A percentile compares a stretch with the other conserved stretches of the same genome.
Conservation (phyloP, 2,329 filamentous ascomycete genomes). For the Colletotrichum tanaceti region DNA sequence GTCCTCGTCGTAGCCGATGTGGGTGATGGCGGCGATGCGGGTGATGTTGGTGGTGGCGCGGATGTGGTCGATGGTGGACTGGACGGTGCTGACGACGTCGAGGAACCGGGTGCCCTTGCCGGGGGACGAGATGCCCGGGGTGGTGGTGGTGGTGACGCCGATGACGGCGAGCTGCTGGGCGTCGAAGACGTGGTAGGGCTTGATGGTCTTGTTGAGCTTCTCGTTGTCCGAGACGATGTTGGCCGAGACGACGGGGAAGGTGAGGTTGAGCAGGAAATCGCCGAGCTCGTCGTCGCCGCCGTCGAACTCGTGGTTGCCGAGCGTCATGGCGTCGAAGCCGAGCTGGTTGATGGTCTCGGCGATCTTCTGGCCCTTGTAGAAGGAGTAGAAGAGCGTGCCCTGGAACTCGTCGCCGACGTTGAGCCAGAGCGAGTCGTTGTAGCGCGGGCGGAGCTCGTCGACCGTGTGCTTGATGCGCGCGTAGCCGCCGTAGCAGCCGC, state of each 20-base stretch:
- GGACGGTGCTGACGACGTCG: conserved; percentile 67
- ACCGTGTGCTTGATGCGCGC: conserved; percentile 71
- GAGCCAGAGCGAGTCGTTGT: conserved; percentile 71
- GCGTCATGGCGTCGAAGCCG: conserved; percentile 75
- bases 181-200: conserved; percentile 73
- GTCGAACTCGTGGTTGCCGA: conserved; percentile 77
- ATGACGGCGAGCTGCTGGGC: conserved; percentile 71
- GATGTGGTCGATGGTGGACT: conserved; percentile 71
- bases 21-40: conserved; percentile 73
- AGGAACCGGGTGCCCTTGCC: conserved; percentile 68
- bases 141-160: conserved; percentile 71
- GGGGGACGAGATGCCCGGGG: conserved; percentile 68
- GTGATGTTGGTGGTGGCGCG: conserved; percentile 70
- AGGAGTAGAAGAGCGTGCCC: conserved; percentile 75
- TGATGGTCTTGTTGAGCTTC: conserved; percentile 70
- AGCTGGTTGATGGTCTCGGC: conserved; percentile 73
- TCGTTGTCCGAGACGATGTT: conserved; percentile 72
- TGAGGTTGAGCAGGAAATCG: conserved; percentile 71
- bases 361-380: conserved; percentile 76
- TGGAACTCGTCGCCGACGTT: conserved; percentile 78
- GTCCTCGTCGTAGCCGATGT: conserved; percentile 75
- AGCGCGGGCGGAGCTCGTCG: conserved; percentile 64
- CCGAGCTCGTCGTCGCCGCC: conserved; percentile 72
- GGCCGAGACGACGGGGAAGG: conserved; percentile 72
- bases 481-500: conserved; percentile 73